Base-by-base conservation (phyloP, 2,329 filamentous ascomycete species). In the Colletotrichum brevisporum region DNA sequence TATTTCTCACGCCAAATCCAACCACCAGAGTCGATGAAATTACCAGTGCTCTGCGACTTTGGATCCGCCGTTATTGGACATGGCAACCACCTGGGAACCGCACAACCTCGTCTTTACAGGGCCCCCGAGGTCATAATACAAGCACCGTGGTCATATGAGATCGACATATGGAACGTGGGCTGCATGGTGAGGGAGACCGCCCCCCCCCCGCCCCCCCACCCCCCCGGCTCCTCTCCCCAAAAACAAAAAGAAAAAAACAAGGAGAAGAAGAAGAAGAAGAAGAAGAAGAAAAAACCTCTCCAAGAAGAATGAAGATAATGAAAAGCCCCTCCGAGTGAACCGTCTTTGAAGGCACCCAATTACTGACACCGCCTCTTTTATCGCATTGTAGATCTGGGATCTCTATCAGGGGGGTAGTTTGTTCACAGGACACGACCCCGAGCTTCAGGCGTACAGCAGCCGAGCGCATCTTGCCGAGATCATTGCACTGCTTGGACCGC, bases 141-240 rank as follows among this genome's bases (percentile, higher is more conserved):
- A 72, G 76, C 72, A 3, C 79, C 80, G 1, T 88, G 85, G 85
- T 76, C 76, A 0, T 84, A 82, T 59, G 76, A 79, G 18, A 77
- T 85, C 15, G 85, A 88, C 74, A 83, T 88, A 60, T 89, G 85
- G 85, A 86, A 84, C 64, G 78, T 18, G 45, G 54, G 51, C 69
- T 64, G 61, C 45, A 52, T 64, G 61, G 61, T 53, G 67, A 57
- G 51, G 55, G 16, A 31, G 27, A 31, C n/a, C n/a, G n/a, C n/a
- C n/a, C n/a, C n/a, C n/a, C n/a, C n/a, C n/a, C n/a, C n/a, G n/a
- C n/a, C n/a, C n/a, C n/a, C n/a, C n/a, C n/a, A n/a, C n/a, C n/a
- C n/a, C n/a, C n/a, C n/a, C 8, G 6, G 8, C 27, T 31, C 27
- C 27, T 31, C 27, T 12, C 39, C 41, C 41, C 10, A 43, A 31